A percentile compares a stretch with the other conserved stretches of the same genome.
Evolutionary conservation across 225 moss, liverwort and hornwort genomes (phyloP).

Genomic region (Polytrichum commune): DNA sequence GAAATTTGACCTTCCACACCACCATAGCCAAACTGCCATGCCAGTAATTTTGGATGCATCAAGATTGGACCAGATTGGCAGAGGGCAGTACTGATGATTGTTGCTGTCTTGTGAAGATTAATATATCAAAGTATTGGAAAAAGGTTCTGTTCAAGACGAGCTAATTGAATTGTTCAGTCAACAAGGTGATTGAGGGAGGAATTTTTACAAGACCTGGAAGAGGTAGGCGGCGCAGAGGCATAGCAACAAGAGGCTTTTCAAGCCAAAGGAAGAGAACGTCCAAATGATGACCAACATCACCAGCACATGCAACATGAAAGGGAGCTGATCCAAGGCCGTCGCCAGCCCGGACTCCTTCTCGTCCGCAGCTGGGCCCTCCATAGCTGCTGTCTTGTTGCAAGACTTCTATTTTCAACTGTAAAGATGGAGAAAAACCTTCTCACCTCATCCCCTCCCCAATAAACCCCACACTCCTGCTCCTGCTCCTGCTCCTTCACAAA

Average conservation of each 20-base stretch:
- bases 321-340: background rate
- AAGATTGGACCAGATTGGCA: background rate
- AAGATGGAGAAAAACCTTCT: background rate
- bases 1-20: too few relatives aligned
- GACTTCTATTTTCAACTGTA: background rate
- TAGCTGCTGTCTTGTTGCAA: constrained; percentile 3
- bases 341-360: constrained; percentile 10
- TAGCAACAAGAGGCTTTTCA: constrained; percentile 15
- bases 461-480: too few relatives aligned
- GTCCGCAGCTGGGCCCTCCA: constrained; percentile 13
- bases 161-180: background rate
- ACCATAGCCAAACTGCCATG: too few relatives aligned
- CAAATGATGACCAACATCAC: constrained; percentile 17
- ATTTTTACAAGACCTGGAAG: constrained; percentile 27
- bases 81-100: background rate
- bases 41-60: background rate
- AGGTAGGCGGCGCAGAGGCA: constrained; percentile 23
- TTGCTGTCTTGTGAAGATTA: background rate
- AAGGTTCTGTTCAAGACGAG: background rate
- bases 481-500: too few relatives aligned
- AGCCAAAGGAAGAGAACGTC: constrained; percentile 10
- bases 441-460: background rate
- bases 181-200: background rate
- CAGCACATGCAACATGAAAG: constrained; percentile 17
- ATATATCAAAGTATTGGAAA: background rate